These are phyloP conservation scores for Euphrasia arctica DNA, from an alignment of 305 asterid species.

Conservation along the genomic window DNA sequence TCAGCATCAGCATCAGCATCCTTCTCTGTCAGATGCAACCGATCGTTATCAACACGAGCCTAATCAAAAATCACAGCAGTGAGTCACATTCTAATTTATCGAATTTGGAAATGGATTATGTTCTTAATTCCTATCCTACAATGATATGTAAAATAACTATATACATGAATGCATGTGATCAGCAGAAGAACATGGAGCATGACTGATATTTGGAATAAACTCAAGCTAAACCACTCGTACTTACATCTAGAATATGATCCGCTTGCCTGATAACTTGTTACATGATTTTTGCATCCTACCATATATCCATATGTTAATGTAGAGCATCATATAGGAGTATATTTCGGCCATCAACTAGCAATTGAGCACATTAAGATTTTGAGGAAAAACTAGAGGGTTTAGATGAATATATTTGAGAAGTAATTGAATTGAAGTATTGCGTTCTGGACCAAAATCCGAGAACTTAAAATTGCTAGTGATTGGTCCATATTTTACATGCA, in stretches of 20 bases:
- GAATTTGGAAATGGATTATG: constrained; percentile 16
- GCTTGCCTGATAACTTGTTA: constrained; percentile 1
- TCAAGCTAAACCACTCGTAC: constrained; percentile 1
- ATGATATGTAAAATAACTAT: neutral
- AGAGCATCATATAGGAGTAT: neutral
- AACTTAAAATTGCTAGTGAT: constrained; percentile 28
- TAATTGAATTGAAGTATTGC: constrained; percentile 7
- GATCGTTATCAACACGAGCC: constrained; percentile 61
- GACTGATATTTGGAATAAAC: constrained; percentile 10
- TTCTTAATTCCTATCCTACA: neutral
- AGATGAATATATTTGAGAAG: constrained; percentile 3
- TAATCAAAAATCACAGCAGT: constrained; percentile 58
- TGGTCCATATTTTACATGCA: constrained; percentile 34
- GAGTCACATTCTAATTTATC: constrained; percentile 37
- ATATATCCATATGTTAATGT: neutral
- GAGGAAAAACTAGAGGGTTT: neutral
- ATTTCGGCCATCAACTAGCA: neutral
- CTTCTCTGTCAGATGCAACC: constrained; percentile 64
- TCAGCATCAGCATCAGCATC: constrained; percentile 74
- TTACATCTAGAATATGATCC: constrained; percentile 10
- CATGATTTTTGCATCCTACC: no score
- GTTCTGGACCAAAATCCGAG: constrained; percentile 9
- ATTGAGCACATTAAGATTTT: neutral
- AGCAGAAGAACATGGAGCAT: constrained; percentile 6
- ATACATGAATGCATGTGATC: neutral